phyloP scores from a whole-genome alignment of 768 basidiomycete genomes.

The Piloderma croceum region DNA sequence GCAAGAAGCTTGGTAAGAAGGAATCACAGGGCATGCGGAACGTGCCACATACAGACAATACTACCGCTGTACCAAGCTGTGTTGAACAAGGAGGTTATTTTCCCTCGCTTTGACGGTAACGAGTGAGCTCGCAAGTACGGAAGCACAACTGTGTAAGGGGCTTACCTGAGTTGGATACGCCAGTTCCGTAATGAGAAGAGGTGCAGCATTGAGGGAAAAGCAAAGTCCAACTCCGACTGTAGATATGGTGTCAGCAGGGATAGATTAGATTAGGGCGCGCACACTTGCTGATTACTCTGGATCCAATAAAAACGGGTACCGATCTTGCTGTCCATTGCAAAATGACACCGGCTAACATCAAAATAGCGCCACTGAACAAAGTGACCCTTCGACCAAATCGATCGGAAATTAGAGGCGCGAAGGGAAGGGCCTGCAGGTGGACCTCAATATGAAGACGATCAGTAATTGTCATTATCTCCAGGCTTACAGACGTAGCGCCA shows the following conservation, averaged over 20 bases:
- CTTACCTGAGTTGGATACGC: slow-evolving; percentile 66
- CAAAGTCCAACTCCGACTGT: slow-evolving; percentile 56
- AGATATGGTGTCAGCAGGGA: slow-evolving; percentile 2
- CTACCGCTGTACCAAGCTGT: slow-evolving; percentile 72
- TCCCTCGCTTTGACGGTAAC: slow-evolving; percentile 34
- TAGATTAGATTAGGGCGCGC: slow-evolving; percentile 24
- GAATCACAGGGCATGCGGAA: background rate
- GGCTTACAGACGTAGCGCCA: slow-evolving; percentile 41
- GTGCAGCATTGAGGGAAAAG: slow-evolving; percentile 58
- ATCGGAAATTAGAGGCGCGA: slow-evolving; percentile 59
- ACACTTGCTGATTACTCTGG: slow-evolving; percentile 41
- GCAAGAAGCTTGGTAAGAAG: slow-evolving; percentile 3
- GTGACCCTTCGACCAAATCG: slow-evolving; percentile 53
- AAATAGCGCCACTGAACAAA: slow-evolving; percentile 51
- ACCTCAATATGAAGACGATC: background rate
- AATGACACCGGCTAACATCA: slow-evolving; percentile 63
- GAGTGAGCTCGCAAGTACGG: background rate
- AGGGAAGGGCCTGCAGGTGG: slow-evolving; percentile 44
- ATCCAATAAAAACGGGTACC: slow-evolving; percentile 49
- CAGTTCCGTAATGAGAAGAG: slow-evolving; percentile 58
- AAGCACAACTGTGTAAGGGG: slow-evolving; percentile 3
- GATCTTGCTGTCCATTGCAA: slow-evolving; percentile 44
- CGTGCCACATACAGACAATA: slow-evolving; percentile 42
- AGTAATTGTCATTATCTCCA: background rate
- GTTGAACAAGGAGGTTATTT: slow-evolving; percentile 63